Base-by-base conservation (phyloP, 2,329 filamentous ascomycete species). In the Beauveria brongniartii region DNA sequence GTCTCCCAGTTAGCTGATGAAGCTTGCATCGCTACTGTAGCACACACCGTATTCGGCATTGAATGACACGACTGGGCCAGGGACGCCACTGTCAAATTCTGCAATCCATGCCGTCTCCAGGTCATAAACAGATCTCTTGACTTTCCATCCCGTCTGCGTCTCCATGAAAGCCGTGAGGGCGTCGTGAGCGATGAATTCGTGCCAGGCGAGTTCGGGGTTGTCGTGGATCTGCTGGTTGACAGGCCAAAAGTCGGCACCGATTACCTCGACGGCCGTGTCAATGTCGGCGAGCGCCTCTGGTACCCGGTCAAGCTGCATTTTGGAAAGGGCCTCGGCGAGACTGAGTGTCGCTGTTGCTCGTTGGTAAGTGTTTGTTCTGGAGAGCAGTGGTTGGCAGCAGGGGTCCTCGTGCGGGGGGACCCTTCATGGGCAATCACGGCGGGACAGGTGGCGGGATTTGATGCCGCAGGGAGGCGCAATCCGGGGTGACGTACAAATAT, bases 71-170 rank as follows among this genome's bases (percentile, higher is more conserved):
- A 71, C 70, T 16, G 74, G 72, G 0, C 75, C 75, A 0, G 65
- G 62, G n/a, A 62, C 67, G 28, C 71, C 72, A 56, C 69, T 74
- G 40, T 75, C 72, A 58, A 69, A 77, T 0, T 73, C 69, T 1
- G 76, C 77, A n/a, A 73, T 69, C 65, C 76, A 79, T 9, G 77
- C 76, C 5, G 77, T 80, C 24, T 72, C 71, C 63, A 79, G 73
- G 12, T 71, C 73, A 62, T 77, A 77, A 0, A 75, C 74, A 3
- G 74, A 74, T 12, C 66, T 67, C 2, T 71, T 77, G 12, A 80
- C 74, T 5, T 69, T 64, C 74, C 76, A 77, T 6, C 69, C 73
- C 5, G 68, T 30, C 41, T 70, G 71, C 5, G 64, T 65, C 37
- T 67, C 64, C 62, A 77, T 66, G 53, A 73, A 78, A 8, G 67